Evolutionary conservation across 2,329 filamentous ascomycete genomes (phyloP).

Genomic region (Fusarium scirpi): DNA sequence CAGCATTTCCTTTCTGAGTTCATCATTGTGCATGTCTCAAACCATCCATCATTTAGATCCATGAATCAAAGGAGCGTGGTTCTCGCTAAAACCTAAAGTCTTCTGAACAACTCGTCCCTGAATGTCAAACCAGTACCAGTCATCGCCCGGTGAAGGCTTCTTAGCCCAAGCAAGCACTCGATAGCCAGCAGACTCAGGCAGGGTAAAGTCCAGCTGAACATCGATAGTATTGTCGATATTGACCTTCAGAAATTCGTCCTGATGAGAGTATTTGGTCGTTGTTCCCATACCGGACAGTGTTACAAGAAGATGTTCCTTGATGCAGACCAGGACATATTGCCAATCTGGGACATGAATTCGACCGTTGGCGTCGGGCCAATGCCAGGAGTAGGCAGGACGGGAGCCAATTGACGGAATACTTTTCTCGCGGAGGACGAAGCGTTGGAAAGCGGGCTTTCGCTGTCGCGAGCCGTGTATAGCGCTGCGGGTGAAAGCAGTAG

Average conservation of each 20-base stretch:
- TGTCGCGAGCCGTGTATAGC: background rate
- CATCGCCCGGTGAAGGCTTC: too few species aligned
- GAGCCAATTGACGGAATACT: background rate
- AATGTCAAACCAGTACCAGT: background rate
- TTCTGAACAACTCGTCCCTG: background rate
- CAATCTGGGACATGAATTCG: too few species aligned
- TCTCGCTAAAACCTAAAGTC: fast-evolving
- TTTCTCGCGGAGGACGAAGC: background rate
- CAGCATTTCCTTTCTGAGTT: background rate
- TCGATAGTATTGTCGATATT: background rate
- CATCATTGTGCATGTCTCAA: background rate
- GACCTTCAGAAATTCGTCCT: background rate
- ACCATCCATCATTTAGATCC: background rate
- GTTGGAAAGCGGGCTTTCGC: background rate
- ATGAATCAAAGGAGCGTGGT: too few species aligned
- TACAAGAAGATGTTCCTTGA: too few species aligned
- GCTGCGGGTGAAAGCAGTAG: fast-evolving
- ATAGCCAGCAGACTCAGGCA: background rate
- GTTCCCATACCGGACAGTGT: too few species aligned
- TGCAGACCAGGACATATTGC: too few species aligned
- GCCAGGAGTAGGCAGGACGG: background rate
- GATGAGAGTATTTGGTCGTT: too few species aligned
- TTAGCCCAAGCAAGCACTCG: background rate
- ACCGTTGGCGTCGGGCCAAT: background rate
- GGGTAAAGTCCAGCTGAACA: background rate